Evolutionary conservation across 805 yeast genomes (phyloP).

Genomic region (Saturnispora quitensis): DNA sequence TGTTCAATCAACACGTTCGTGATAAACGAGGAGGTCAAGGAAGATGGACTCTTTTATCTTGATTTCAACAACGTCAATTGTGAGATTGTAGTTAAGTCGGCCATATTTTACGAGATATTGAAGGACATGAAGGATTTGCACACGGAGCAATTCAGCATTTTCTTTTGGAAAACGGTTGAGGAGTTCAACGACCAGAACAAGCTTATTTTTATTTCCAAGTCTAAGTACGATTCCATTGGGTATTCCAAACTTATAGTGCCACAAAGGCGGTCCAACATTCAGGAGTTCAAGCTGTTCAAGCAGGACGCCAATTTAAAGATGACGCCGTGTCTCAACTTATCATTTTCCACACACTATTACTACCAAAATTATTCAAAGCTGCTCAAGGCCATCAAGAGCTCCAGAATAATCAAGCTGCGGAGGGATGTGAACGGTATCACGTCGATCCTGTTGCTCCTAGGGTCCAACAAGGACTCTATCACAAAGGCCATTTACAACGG

Average conservation of each 20-base stretch:
- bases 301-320: constrained; percentile 3
- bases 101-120: constrained; percentile 42
- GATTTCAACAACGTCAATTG: constrained; percentile 36
- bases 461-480: constrained; percentile 8
- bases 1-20: constrained; percentile 46
- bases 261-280: constrained; percentile 49
- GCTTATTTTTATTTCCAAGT: constrained; percentile 48
- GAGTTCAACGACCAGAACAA: constrained; percentile 23
- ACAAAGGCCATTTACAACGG: constrained; percentile 12
- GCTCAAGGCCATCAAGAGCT: constrained; percentile 38
- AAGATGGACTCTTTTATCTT: constrained; percentile 22
- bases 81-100: constrained; percentile 47
- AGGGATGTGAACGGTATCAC: constrained; percentile 43
- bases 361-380: constrained; percentile 40
- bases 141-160: constrained; percentile 41
- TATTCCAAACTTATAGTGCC: constrained; percentile 60
- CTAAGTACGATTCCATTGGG: constrained; percentile 57
- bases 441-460: constrained; percentile 21
- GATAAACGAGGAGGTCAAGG: constrained; percentile 19
- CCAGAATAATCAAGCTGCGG: constrained; percentile 45
- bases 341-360: constrained; percentile 40
- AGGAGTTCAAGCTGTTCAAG: constrained; percentile 40
- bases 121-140: constrained; percentile 48
- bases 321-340: constrained; percentile 12
- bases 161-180: constrained; percentile 27